Evolutionary conservation across 805 yeast species (phyloP).

Genomic region (Kregervanrija pseudodelftensis): DNA sequence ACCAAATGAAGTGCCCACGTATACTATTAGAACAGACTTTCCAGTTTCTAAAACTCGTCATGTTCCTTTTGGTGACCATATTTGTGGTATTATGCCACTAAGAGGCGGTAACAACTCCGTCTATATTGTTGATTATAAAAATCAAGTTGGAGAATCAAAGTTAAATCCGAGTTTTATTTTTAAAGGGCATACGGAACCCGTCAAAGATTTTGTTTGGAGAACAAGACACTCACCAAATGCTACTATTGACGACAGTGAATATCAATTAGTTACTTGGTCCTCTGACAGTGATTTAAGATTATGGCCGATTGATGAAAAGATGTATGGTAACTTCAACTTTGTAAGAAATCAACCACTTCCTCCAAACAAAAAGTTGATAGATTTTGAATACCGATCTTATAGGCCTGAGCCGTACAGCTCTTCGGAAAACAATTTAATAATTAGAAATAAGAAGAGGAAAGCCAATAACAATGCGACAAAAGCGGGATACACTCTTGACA

Average conservation of each 20-base stretch:
- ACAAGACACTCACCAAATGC: conserved; percentile 41
- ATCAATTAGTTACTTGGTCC: conserved; percentile 91
- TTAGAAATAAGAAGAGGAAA: conserved; percentile 9
- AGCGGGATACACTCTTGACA: conserved; percentile 30
- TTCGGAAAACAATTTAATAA: conserved; percentile 16
- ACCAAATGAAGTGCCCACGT: conserved; percentile 38
- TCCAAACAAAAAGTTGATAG: conserved; percentile 28
- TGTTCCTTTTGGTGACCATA: conserved; percentile 76
- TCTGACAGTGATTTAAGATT: conserved; percentile 77
- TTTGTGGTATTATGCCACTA: conserved; percentile 85
- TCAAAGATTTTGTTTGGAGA: conserved; percentile 87
- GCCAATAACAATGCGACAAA: conserved; percentile 14
- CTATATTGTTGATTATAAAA: conserved; percentile 45
- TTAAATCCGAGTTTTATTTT: conserved; percentile 53
- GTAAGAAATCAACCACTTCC: conserved; percentile 24
- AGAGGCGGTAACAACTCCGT: conserved; percentile 74
- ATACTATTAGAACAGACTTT: conserved; percentile 61
- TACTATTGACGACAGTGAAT: conserved; percentile 63
- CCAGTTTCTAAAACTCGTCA: conserved; percentile 88
- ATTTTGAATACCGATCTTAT: conserved; percentile 35
- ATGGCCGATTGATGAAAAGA: conserved; percentile 60
- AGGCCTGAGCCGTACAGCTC: conserved; percentile 40
- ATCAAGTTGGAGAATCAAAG: conserved; percentile 27
- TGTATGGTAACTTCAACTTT: conserved; percentile 41
- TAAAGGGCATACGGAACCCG: conserved; percentile 77